Evolutionary conservation across 2,329 filamentous ascomycete genomes (phyloP), one percentile per base, ranked within the genome.

Genomic region (Juglanconis oblonga): DNA sequence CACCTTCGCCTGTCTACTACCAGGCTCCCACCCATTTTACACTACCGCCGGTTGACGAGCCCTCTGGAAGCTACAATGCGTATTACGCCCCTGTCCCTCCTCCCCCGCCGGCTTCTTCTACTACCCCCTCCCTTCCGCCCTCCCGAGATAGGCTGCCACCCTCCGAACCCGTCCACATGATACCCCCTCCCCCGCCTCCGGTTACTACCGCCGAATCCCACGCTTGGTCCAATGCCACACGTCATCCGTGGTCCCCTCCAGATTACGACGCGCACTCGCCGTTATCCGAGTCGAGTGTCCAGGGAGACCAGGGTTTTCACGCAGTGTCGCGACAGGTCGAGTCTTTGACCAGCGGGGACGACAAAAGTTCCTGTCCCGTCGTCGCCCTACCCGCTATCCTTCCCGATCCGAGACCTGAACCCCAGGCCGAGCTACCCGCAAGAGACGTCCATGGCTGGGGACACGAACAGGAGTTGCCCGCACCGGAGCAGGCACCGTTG

Each of bases 231-330:
- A 57, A 57, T 9, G 9, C 32, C 44, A 54, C 42, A 5, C 58
- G 61, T 14, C 61, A 62, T 24, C 61, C 61, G 7, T 62, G 61
- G 61, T 62, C 61, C 29, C 61, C 61, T 14, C 61, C 61, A 3
- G 61, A 62, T 32, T 62, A 62, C n/a, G 61, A 62, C 8, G 44
- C 11, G 8, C 57, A 61, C 13, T 57, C 57, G 6, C 53, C 57
- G 8, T 35, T 59, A 5, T 55, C 61, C n/a, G 57, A 53, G 5
- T 61, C 57, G 40, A 62, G 61, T 11, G 10, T 57, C 14, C 61
- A 62, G 13, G 36, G 42, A 35, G 61, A 62, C 3, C 14, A 38
- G 6, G 57, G 42, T 5, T 60, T 62, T 10, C 55, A 58, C 31
- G 57, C 54, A 8, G 36, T 33, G 1, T 33, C 50, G n/a, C 57